Evolutionary conservation across 2,329 filamentous ascomycete species (phyloP).

Genomic region (Arthrobotrys conoides): DNA sequence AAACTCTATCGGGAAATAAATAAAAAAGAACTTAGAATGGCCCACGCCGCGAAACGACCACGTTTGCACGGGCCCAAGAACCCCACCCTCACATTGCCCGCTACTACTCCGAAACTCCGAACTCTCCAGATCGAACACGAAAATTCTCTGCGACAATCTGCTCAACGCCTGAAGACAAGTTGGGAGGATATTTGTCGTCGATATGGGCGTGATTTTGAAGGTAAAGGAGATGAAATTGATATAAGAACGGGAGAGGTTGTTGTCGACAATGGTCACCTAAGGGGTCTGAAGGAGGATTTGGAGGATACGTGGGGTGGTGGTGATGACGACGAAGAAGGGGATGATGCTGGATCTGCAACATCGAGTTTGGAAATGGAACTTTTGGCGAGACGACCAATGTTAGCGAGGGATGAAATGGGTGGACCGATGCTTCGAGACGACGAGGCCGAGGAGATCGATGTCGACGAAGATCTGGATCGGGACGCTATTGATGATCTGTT

Average conservation of each 20-base stretch:
- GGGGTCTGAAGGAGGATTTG: conserved; percentile 70
- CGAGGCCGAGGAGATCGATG: conserved; percentile 56
- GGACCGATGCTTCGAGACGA: conserved; percentile 51
- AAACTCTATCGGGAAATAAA: conserved; percentile 1
- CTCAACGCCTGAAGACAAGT: conserved; percentile 81
- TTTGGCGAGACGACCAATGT: conserved; percentile 45
- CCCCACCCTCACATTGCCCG: conserved; percentile 50
- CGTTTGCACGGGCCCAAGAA: conserved; percentile 54
- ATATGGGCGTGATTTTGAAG: conserved; percentile 85
- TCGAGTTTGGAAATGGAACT: conserved; percentile 55
- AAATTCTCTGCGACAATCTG: conserved; percentile 75
- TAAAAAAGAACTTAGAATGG: conserved; percentile 32
- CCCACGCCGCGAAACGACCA: conserved; percentile 56
- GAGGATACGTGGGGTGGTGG: conserved; percentile 72
- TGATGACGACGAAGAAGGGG: conserved; percentile 61
- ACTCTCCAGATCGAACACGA: conserved; percentile 69
- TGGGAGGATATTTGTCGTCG: conserved; percentile 93
- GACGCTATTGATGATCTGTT: conserved; percentile 64
- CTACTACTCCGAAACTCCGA: conserved; percentile 54
- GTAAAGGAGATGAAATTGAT: conserved; percentile 90
- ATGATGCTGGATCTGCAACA: conserved; percentile 40
- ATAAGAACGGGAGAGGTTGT: conserved; percentile 83
- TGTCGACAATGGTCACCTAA: conserved; percentile 90
- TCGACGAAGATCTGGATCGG: conserved; percentile 53
- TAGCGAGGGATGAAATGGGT: conserved; percentile 48